Evolutionary conservation across 2,329 filamentous ascomycete species (phyloP).

Genomic region (Trichoderma sp.): DNA sequence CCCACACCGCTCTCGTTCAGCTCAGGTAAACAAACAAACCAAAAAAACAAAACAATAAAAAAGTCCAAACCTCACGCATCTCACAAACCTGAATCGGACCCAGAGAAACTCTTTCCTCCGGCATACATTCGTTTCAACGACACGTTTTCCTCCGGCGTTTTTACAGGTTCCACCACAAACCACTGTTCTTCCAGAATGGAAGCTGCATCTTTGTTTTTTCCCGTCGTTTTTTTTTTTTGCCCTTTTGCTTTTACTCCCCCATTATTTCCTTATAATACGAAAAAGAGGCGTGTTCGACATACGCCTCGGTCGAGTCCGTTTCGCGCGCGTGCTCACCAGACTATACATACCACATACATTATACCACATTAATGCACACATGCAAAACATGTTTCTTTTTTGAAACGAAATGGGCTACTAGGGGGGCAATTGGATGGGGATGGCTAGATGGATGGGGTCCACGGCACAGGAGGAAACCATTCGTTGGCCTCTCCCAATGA

Average conservation of each 20-base stretch:
- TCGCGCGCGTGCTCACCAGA: background rate
- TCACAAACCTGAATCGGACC: background rate
- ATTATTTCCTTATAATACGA: background rate
- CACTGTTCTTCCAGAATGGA: conserved; percentile 12
- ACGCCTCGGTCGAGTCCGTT: background rate
- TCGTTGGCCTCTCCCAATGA: conserved; percentile 6
- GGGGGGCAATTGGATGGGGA: conserved; percentile 7
- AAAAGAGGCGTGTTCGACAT: conserved; percentile 2
- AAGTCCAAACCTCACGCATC: background rate
- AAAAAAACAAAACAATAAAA: background rate
- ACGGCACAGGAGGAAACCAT: conserved; percentile 5
- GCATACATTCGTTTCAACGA: conserved; percentile 11
- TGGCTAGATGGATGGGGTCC: conserved; percentile 10
- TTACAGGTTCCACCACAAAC: background rate
- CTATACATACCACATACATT: conserved; percentile 9
- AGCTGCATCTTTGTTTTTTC: background rate
- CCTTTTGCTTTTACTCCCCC: background rate
- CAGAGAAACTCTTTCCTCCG: background rate
- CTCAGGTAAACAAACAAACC: background rate
- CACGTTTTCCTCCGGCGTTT: conserved; percentile 13
- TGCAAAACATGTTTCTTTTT: conserved; percentile 15
- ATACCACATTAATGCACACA: conserved; percentile 22
- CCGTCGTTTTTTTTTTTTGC: background rate
- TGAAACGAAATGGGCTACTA: conserved; percentile 12
- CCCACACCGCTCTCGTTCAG: background rate